phyloP scores from a whole-genome alignment of 768 basidiomycete genomes.

The Sistotremastrum niveocremeum region DNA sequence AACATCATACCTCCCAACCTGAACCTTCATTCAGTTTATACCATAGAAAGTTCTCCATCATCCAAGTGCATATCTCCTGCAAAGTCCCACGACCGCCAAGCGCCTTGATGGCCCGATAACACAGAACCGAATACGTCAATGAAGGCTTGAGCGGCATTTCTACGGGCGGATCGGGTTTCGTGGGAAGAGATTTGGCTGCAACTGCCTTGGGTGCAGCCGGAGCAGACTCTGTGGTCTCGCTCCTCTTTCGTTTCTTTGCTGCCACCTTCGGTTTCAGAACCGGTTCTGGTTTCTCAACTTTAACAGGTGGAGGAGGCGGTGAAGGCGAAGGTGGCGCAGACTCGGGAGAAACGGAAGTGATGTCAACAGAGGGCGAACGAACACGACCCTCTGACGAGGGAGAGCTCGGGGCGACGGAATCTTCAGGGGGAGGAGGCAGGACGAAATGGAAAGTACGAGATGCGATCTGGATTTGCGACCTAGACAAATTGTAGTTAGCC shows the following conservation, averaged over 20 bases:
- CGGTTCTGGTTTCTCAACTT: neutral
- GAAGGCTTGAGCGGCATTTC: constrained; percentile 83
- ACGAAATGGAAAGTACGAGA: constrained; percentile 95
- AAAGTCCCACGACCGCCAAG: constrained; percentile 78
- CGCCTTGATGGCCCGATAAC: constrained; percentile 75
- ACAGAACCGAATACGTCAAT: constrained; percentile 83
- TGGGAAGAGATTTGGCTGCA: constrained; percentile 20
- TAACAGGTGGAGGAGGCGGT: constrained; percentile 34
- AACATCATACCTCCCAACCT: constrained; percentile 74
- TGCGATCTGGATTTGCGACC: constrained; percentile 55
- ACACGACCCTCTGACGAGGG: constrained; percentile 46
- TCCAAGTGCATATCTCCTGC: constrained; percentile 88
- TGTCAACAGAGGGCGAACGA: constrained; percentile 72
- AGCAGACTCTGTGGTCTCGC: constrained; percentile 8
- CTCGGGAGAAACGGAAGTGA: constrained; percentile 70
- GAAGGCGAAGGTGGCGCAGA: constrained; percentile 70
- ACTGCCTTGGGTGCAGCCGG: constrained; percentile 11
- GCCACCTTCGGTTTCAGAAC: constrained; percentile 17
- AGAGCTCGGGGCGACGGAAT: constrained; percentile 70
- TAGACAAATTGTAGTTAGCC: neutral
- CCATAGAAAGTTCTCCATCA: constrained; percentile 78
- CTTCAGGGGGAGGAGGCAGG: constrained; percentile 78
- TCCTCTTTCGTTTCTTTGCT: constrained; percentile 66
- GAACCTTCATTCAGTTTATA: constrained; percentile 71
- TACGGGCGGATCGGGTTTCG: constrained; percentile 35